A percentile compares a stretch with the other conserved stretches of the same genome.
Conservation (phyloP, 495 filamentous ascomycete species). For the Cercophora samala region DNA sequence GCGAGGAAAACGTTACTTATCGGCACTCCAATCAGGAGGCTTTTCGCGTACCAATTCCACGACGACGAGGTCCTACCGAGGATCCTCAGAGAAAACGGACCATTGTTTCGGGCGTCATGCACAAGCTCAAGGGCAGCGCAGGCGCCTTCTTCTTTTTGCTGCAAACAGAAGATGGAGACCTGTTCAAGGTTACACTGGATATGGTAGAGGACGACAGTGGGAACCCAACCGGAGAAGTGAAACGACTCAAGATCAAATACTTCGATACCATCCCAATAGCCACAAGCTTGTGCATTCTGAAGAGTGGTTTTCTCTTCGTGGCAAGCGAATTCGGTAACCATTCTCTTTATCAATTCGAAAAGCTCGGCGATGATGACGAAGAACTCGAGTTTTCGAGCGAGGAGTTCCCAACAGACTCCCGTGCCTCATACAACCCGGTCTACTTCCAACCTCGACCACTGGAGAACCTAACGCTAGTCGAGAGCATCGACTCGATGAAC, state of each 20-base stretch:
- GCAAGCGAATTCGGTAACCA: conserved; percentile 91
- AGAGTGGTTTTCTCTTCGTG: conserved; percentile 92
- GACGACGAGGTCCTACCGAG: conserved; percentile 80
- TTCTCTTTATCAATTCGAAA: conserved; percentile 95
- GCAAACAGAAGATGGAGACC: conserved; percentile 92
- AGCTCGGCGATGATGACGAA: conserved; percentile 93
- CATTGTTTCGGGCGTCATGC: conserved; percentile 89
- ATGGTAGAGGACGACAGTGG: conserved; percentile 80
- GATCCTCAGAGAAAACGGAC: conserved; percentile 85
- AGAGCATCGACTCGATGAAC: conserved; percentile 84
- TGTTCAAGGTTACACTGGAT: conserved; percentile 94
- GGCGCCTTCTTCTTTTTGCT: conserved; percentile 94
- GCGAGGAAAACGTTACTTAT: conserved; percentile 92
- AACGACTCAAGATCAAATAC: conserved; percentile 87
- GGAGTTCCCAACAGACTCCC: conserved; percentile 69
- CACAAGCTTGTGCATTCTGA: conserved; percentile 81
- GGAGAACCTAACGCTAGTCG: conserved; percentile 79
- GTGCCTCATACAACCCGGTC: conserved; percentile 63
- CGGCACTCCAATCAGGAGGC: conserved; percentile 87
- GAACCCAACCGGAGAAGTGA: conserved; percentile 74
- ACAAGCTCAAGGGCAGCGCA: conserved; percentile 80
- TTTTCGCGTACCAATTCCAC: conserved; percentile 84
- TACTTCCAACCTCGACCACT: conserved; percentile 80
- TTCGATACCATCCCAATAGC: conserved; percentile 94
- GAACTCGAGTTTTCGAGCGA: conserved; percentile 84